Conservation (phyloP, 2,329 filamentous ascomycete species). For the Neofusicoccum umdonicola region DNA sequence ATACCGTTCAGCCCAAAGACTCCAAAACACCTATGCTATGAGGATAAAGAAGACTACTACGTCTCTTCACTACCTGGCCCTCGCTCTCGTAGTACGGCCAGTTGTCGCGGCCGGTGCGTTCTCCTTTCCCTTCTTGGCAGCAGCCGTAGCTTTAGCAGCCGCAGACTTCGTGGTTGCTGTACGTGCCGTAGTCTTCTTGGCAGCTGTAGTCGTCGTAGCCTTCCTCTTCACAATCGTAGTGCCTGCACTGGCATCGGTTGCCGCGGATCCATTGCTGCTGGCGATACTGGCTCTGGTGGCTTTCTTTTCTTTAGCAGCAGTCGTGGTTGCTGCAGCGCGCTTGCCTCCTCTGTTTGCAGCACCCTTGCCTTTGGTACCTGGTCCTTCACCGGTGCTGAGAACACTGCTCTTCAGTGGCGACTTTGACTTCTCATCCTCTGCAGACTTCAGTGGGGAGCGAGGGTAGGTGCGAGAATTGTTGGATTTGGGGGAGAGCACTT, state of each 20-base stretch:
- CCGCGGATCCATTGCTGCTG: conserved; percentile 59
- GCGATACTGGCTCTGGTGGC: conserved; percentile 38
- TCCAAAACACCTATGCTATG: background rate
- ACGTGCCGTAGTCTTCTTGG: conserved; percentile 14
- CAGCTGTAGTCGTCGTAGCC: conserved; percentile 29
- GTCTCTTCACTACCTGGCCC: background rate
- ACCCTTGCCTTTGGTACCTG: conserved; percentile 50
- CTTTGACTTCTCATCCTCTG: conserved; percentile 49
- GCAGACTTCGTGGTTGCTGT: conserved; percentile 9
- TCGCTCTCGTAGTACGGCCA: conserved; percentile 11
- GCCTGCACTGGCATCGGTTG: conserved; percentile 60
- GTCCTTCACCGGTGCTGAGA: conserved; percentile 31
- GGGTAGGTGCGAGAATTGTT: conserved; percentile 71
- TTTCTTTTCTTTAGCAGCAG: conserved; percentile 35
- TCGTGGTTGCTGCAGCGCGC: conserved; percentile 35
- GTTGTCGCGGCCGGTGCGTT: conserved; percentile 6
- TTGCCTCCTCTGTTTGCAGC: conserved; percentile 62
- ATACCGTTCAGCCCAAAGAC: background rate
- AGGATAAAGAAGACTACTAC: background rate
- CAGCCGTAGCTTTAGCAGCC: conserved; percentile 6
- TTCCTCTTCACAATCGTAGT: conserved; percentile 63
- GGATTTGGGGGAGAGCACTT: conserved; percentile 78
- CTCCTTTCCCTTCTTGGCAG: conserved; percentile 18
- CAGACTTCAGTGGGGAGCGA: conserved; percentile 51
- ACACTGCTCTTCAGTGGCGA: conserved; percentile 44